phyloP scores from a whole-genome alignment of 352 stramenopile species.

The Globisporangium iwayamae region DNA sequence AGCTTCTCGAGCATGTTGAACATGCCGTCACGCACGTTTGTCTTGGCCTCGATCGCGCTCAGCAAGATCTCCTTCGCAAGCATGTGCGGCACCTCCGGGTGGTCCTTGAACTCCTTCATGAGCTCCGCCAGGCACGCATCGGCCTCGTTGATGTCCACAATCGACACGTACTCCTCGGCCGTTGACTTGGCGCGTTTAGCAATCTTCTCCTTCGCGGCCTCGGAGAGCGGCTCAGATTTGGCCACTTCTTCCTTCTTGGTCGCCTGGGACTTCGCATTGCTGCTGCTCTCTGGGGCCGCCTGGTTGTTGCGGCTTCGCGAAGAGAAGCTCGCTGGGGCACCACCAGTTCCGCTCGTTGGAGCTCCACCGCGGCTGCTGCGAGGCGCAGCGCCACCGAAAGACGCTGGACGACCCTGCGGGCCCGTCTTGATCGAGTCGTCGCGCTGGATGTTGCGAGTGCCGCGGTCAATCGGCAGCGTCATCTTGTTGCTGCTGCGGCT shows the following conservation, averaged over 20 bases:
- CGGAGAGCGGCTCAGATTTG: constrained; percentile 41
- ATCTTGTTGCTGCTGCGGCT: constrained; percentile 41
- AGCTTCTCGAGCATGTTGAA: constrained; percentile 69
- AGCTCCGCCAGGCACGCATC: constrained; percentile 60
- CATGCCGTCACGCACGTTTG: constrained; percentile 45
- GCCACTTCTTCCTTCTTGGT: constrained; percentile 31
- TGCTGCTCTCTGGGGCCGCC: constrained; percentile 11
- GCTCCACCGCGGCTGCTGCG: constrained; percentile 9
- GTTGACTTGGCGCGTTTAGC: constrained; percentile 77
- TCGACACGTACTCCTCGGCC: constrained; percentile 75
- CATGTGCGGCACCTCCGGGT: constrained; percentile 48
- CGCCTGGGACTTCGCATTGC: constrained; percentile 1
- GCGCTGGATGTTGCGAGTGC: constrained; percentile 37
- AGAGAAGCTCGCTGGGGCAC: constrained; percentile 32
- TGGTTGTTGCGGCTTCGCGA: constrained; percentile 18
- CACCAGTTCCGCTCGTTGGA: constrained; percentile 21
- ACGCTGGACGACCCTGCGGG: constrained; percentile 45
- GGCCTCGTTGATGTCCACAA: constrained; percentile 66
- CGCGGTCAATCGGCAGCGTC: constrained; percentile 30
- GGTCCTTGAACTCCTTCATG: constrained; percentile 60
- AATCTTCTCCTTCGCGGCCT: constrained; percentile 63
- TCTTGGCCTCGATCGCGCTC: constrained; percentile 67
- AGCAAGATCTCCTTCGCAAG: constrained; percentile 63
- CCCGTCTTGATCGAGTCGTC: constrained; percentile 66
- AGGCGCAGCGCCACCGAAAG: constrained; percentile 33